Evolutionary conservation across 495 filamentous ascomycete genomes (phyloP).

Genomic region (Neurospora discreta): DNA sequence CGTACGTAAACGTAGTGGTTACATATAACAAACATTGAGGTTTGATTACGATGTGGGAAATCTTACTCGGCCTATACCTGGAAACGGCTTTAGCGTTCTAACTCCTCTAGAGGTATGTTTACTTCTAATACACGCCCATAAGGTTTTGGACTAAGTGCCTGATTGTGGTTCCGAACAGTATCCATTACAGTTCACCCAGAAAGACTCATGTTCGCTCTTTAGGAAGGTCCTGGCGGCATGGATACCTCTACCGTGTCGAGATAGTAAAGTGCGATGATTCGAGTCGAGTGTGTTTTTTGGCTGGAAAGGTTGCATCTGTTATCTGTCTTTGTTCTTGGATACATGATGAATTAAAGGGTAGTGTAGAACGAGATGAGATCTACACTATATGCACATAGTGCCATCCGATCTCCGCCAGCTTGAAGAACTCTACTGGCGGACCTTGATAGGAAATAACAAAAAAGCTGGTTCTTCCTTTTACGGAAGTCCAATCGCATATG

Average conservation of each 20-base stretch:
- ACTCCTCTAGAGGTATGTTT: too few relatives aligned
- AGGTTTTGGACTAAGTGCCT: too few relatives aligned
- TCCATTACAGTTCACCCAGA: not conserved
- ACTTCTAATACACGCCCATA: too few relatives aligned
- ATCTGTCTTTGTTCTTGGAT: not conserved
- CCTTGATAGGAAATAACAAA: too few relatives aligned
- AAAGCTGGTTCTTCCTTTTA: too few relatives aligned
- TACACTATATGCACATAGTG: not conserved
- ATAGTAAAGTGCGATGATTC: not conserved
- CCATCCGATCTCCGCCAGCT: too few relatives aligned
- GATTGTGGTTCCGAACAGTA: too few relatives aligned
- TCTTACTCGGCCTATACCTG: not conserved
- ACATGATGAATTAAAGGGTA: not conserved
- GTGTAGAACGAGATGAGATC: not conserved
- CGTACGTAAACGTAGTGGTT: not conserved
- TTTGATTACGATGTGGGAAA: not conserved
- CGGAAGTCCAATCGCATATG: too few relatives aligned
- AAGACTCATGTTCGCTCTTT: not conserved
- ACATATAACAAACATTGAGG: not conserved
- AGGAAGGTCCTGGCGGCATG: not conserved
- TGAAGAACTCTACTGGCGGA: too few relatives aligned
- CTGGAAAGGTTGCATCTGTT: not conserved
- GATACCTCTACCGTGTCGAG: not conserved
- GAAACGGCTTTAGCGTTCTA: not conserved
- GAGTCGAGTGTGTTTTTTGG: not conserved